Evolutionary conservation across 345 rosid genomes (phyloP).

Genomic region (Gossypium australe): DNA sequence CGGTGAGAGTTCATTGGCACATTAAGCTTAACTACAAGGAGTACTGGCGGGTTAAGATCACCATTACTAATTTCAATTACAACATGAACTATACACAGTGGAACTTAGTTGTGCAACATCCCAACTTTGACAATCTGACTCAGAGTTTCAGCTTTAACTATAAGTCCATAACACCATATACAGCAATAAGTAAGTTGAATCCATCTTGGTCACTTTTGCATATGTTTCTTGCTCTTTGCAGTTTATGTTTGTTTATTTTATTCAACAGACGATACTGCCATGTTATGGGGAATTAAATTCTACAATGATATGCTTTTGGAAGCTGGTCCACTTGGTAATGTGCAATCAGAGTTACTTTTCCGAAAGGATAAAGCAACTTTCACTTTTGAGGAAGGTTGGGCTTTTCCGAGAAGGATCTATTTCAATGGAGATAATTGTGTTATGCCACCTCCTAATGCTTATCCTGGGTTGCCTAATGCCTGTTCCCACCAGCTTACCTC

Average conservation of each 20-base stretch:
- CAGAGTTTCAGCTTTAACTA: constrained; percentile 66
- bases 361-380: constrained; percentile 53
- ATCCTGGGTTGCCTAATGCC: constrained; percentile 82
- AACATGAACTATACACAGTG: constrained; percentile 71
- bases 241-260: not conserved
- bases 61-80: constrained; percentile 79
- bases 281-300: constrained; percentile 76
- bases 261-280: constrained; percentile 69
- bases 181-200: constrained; percentile 53
- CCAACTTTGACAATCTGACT: constrained; percentile 72
- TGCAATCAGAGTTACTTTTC: constrained; percentile 83
- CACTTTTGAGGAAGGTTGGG: constrained; percentile 88
- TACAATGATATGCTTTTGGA: constrained; percentile 73
- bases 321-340: constrained; percentile 76
- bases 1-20: constrained; percentile 90
- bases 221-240: not conserved
- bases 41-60: constrained; percentile 80
- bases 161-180: constrained; percentile 57
- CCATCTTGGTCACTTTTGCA: not conserved
- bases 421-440: constrained; percentile 90
- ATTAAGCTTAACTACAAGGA: constrained; percentile 69
- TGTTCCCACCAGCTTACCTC: constrained; percentile 27
- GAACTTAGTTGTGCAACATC: constrained; percentile 83
- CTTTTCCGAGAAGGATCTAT: constrained; percentile 77
- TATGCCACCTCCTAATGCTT: constrained; percentile 78